phyloP scores from a whole-genome alignment of 176 grass and related monocot genomes.

The Cenchrus fungigraminus region DNA sequence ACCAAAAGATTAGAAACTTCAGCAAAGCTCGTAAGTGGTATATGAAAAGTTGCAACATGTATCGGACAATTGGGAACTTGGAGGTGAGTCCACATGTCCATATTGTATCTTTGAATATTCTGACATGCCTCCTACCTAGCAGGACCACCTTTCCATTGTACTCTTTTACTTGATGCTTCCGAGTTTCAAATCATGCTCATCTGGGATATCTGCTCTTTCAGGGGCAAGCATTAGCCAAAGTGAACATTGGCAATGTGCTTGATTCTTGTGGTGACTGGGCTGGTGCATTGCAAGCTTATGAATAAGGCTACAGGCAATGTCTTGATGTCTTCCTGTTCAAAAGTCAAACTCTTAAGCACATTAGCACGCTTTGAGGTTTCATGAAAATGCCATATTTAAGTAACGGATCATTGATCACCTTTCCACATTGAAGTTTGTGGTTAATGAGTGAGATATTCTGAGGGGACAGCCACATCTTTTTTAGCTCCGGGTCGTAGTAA shows the following conservation, averaged over 20 bases:
- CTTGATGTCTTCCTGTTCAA: slow-evolving; percentile 19
- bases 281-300: slow-evolving; percentile 78
- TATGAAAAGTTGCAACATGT: slow-evolving; percentile 81
- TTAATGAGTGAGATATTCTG: slow-evolving; percentile 9
- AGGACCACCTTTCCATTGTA: slow-evolving; percentile 13
- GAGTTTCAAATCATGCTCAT: slow-evolving; percentile 27
- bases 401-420: background rate
- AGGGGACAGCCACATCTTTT: slow-evolving; percentile 14
- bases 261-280: slow-evolving; percentile 80
- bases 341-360: slow-evolving; percentile 9
- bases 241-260: slow-evolving; percentile 87
- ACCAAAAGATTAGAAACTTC: slow-evolving; percentile 90
- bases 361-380: background rate
- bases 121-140: slow-evolving; percentile 27
- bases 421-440: background rate
- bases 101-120: slow-evolving; percentile 22
- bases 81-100: slow-evolving; percentile 59
- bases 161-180: slow-evolving; percentile 32
- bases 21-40: slow-evolving; percentile 88
- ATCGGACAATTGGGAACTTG: slow-evolving; percentile 71
- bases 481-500: background rate
- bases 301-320: slow-evolving; percentile 92
- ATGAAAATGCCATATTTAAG: slow-evolving; percentile 23
- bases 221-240: slow-evolving; percentile 96
- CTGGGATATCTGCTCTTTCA: slow-evolving; percentile 48